Base-by-base conservation (phyloP, 2,329 filamentous ascomycete genomes). In the Paecilomyces formosus region DNA sequence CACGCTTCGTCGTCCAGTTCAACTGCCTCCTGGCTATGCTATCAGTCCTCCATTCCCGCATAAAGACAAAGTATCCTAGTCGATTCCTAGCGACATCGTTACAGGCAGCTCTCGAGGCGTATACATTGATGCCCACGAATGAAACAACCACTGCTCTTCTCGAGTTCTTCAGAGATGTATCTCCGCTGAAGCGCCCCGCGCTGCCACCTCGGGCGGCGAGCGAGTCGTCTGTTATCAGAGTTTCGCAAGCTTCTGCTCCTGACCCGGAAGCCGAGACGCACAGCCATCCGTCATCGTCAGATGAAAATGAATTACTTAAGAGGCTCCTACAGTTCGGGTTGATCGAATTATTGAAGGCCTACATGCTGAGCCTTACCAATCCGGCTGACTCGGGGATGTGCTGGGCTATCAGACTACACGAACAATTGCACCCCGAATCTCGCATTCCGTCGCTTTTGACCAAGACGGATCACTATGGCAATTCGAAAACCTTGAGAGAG, bases 31-130 rank as follows among this genome's bases (percentile, higher is more conserved):
- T 78, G 15, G 70, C 72, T 1, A 81, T 87, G 78, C 75, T 88
- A 1, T 76, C 81, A 0, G 78, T 81, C 11, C 72, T 88, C 15
- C 85, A 87, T 66, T 76, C 76, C 3, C 78, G 85, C 21, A 84
- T 88, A 66, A 84, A 84, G 70, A 86, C 85, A 3, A 85, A 85
- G 66, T 82, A 80, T 52, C 85, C 85, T 0, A 87, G 84, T 64
- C 80, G 84, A 1, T 88, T 88, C 64, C 75, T 88, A 13, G 84
- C 84, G 8, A 86, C 84, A 0, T 85, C 83, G 22, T 74, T 88
- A 5, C 84, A 87, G 61, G 84, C 85, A 9, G 80, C 83, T 1
- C 70, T 87, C 4, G 79, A 81, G 22, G 82, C 83, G 45, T 87
- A 86, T 66, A 81, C 81, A n/a, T 74, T 79, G 55, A 77, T 84